Percentiles rank a stretch among this genome's conserved stretches.
phyloP scores from a whole-genome alignment of 2,329 filamentous ascomycete species.

The Botrytis squamosa region DNA sequence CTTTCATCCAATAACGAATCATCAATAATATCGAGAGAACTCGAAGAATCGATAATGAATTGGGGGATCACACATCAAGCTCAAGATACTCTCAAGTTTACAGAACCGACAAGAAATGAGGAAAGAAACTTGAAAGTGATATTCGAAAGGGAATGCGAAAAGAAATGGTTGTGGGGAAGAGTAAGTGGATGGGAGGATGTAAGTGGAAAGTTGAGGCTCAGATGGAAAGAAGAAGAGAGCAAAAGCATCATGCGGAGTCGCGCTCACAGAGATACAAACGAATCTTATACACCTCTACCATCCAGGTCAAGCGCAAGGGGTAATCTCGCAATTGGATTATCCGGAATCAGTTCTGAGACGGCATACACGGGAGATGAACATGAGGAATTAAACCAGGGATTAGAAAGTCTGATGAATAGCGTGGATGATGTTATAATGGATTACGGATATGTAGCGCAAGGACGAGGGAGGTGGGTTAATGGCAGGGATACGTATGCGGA shows the following conservation, averaged over 20 bases:
- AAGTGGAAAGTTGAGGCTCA: neutral
- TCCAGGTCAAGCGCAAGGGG: neutral
- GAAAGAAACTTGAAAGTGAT: neutral
- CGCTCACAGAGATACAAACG: neutral
- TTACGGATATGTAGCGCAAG: neutral
- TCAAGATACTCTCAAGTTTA: neutral
- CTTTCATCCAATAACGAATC: neutral
- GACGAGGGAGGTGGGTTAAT: neutral
- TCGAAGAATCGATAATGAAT: neutral
- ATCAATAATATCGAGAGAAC: neutral
- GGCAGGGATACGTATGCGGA: neutral
- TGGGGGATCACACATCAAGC: neutral
- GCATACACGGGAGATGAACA: neutral
- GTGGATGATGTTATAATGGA: constrained; percentile 11
- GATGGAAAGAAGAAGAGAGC: neutral
- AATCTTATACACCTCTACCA: too few relatives aligned
- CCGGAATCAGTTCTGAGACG: neutral
- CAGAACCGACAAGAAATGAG: neutral
- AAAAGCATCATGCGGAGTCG: too few relatives aligned
- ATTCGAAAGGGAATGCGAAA: constrained; percentile 8
- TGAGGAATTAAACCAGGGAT: neutral
- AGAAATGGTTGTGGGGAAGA: constrained; percentile 12
- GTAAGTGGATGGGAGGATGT: constrained; percentile 17
- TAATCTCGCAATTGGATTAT: neutral
- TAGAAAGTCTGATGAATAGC: neutral